Percentiles rank a stretch among this genome's conserved stretches.
Conservation (phyloP, 257 asterid species). For the Forsythia viridissima region DNA sequence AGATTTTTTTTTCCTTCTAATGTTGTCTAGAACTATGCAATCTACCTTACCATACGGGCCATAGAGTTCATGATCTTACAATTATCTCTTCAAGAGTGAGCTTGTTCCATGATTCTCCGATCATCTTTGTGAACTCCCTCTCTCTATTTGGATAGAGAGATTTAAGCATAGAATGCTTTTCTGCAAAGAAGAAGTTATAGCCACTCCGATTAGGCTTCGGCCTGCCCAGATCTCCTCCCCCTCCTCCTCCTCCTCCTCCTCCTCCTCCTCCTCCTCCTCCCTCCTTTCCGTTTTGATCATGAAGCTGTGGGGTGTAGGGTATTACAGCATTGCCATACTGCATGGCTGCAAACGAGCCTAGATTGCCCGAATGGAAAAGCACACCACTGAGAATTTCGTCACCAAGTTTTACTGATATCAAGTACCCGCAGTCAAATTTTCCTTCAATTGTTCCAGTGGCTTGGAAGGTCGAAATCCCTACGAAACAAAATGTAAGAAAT, state of each 20-base stretch:
- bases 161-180: slow-evolving; percentile 51
- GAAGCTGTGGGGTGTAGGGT: slow-evolving; percentile 36
- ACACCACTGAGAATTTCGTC: slow-evolving; percentile 63
- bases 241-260: neutral
- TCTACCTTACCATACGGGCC: no score
- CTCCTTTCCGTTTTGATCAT: slow-evolving; percentile 24
- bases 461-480: slow-evolving; percentile 38
- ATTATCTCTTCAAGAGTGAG: slow-evolving; percentile 55
- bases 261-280: neutral
- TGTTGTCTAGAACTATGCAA: no score
- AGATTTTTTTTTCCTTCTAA: no score
- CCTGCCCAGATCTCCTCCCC: slow-evolving; percentile 34
- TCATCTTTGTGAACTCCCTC: slow-evolving; percentile 80
- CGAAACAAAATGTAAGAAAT: neutral
- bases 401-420: slow-evolving; percentile 62
- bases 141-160: no score
- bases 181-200: slow-evolving; percentile 74
- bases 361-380: slow-evolving; percentile 56
- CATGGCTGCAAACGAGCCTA: neutral
- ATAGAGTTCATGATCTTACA: slow-evolving; percentile 28
- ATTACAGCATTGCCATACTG: slow-evolving; percentile 35
- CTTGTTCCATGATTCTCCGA: slow-evolving; percentile 69
- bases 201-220: slow-evolving; percentile 85
- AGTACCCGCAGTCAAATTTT: slow-evolving; percentile 80
- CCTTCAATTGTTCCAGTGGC: slow-evolving; percentile 67